A percentile compares a stretch with the other conserved stretches of the same genome.
Evolutionary conservation across 2,329 filamentous ascomycete genomes (phyloP).

Genomic region (Penicillium concentricum): DNA sequence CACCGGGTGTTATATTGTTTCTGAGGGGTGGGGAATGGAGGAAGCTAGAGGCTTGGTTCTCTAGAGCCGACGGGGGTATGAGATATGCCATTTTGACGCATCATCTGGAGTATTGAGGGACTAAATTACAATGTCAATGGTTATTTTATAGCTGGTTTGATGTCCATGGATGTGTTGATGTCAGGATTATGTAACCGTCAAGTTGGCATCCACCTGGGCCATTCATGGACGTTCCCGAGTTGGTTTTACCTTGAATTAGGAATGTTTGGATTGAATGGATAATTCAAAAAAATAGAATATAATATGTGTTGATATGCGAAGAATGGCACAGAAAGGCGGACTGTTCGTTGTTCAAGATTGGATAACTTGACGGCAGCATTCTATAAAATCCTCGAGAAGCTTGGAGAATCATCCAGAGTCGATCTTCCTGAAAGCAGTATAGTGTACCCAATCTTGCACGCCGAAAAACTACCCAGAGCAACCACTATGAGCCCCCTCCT

Average conservation of each 20-base stretch:
- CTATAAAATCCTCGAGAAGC: no score
- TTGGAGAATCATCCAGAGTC: no score
- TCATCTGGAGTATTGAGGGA: not conserved
- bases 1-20: conserved; percentile 16
- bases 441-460: no score
- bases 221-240: not conserved
- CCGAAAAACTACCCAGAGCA: no score
- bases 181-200: conserved; percentile 17
- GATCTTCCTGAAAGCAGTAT: no score
- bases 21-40: not conserved
- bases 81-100: conserved; percentile 1
- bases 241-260: not conserved
- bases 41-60: not conserved
- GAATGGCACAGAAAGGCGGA: no score
- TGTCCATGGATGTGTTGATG: conserved; percentile 9
- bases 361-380: no score
- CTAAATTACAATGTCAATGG: not conserved
- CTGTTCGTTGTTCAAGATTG: no score
- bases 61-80: not conserved
- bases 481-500: no score
- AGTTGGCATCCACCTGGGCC: not conserved
- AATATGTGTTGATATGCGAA: no score
- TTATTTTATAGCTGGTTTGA: not conserved
- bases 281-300: no score
- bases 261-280: no score